Percentiles rank a stretch among this genome's conserved stretches.
phyloP scores from a whole-genome alignment of 2,329 filamentous ascomycete species.

The Colletotrichum aenigma region DNA sequence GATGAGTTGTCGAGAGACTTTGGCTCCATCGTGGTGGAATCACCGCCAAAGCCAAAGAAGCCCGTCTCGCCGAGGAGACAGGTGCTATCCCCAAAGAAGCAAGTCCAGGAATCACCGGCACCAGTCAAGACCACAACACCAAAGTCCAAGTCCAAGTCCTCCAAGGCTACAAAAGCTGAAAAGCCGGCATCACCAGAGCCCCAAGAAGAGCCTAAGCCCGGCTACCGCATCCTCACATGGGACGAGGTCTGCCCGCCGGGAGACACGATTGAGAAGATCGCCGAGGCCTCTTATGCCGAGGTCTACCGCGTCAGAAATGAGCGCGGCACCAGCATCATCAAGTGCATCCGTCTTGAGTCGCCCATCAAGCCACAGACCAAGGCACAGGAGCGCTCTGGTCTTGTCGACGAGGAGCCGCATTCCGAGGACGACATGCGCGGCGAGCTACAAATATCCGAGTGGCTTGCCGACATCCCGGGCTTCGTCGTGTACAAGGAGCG shows the following conservation, averaged over 20 bases:
- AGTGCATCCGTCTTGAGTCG: conserved; percentile 64
- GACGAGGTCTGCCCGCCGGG: conserved; percentile 59
- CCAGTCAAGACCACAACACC: neutral
- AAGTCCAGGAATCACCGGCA: neutral
- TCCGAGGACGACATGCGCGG: conserved; percentile 58
- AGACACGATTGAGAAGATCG: conserved; percentile 65
- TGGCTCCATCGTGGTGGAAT: neutral
- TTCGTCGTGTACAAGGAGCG: conserved; percentile 71
- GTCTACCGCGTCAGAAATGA: conserved; percentile 67
- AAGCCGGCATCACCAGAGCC: neutral
- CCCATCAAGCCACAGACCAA: conserved; percentile 64
- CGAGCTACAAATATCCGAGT: conserved; percentile 67
- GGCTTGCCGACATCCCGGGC: conserved; percentile 66
- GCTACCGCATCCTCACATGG: conserved; percentile 56
- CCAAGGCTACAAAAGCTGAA: neutral
- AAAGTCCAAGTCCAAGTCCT: neutral
- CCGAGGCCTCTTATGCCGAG: conserved; percentile 70
- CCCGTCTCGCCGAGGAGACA: neutral
- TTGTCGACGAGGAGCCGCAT: conserved; percentile 65
- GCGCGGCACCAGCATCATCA: conserved; percentile 67
- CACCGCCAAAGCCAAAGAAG: neutral
- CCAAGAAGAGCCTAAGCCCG: conserved; percentile 14
- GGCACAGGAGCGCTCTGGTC: conserved; percentile 54
- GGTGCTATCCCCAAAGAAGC: neutral
- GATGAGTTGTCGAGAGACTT: conserved; percentile 12